Evolutionary conservation across 2,329 filamentous ascomycete species (phyloP), one percentile per base, ranked within the genome.

Genomic region (Epichloe bromicola): DNA sequence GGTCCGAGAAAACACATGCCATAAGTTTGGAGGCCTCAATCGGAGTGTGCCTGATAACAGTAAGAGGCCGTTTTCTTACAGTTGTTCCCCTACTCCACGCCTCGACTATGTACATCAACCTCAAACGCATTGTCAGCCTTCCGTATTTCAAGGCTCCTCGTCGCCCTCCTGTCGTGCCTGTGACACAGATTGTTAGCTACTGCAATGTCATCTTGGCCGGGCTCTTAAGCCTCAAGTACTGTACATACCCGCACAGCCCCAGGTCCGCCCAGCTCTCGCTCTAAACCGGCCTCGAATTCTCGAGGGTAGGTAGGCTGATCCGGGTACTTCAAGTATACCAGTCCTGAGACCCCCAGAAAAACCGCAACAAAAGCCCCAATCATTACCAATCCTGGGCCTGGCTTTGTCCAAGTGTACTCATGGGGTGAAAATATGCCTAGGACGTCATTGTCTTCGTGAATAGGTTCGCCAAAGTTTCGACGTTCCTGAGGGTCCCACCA

Each of bases 401-500:
- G 74, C 47, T 78, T 84, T 43, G 76, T 74, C 76, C 93, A 91
- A 51, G 83, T 93, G 73, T 98, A 97, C 62, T 90, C 84, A 67
- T 93, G 83, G 2, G 88, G 82, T 48, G 87, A 85, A 71, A 98
- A 91, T 57, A 95, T 85, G 60, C 89, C 90, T 52, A 97, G 76
- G 52, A 89, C 78, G 67, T 98, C 94, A 69, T 96, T 86, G 69
- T 98, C 93, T 70, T 98, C 94, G 69, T 98, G 91, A 49, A 95
- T 82, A 12, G 91, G 88, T 70, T 98, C 94, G 69, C 90, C 90
- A 67, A 87, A 97, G 77, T 98, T 97, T 63, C 93, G 82, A 66
- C 90, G 84, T 70, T 97, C 93, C 73, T 98, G 93, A 69, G 89
- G 86, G 71, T 98, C 91, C 88, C 89, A 97, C 88, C 89, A 98